Percentiles rank a stretch among this genome's conserved stretches.
Evolutionary conservation across 306 rosid genomes (phyloP).

Genomic region (Fragaria ananassa): DNA sequence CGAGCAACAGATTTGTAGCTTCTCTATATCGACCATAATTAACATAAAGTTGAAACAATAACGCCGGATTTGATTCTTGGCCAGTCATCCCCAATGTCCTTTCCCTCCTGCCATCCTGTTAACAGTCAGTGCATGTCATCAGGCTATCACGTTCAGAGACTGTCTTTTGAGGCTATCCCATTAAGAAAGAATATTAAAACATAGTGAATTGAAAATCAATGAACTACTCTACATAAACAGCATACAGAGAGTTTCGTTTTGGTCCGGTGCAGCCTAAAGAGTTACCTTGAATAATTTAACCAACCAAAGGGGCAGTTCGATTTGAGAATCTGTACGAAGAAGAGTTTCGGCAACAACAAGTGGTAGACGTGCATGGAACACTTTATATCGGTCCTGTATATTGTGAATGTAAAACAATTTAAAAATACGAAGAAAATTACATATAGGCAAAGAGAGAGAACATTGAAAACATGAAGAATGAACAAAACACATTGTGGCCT

Average conservation of each 20-base stretch:
- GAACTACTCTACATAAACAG: not conserved
- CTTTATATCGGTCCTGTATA: conserved; percentile 73
- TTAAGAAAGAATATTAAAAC: not conserved
- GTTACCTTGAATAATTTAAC: conserved; percentile 89
- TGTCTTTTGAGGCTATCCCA: not conserved
- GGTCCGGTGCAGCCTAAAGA: conserved; percentile 17
- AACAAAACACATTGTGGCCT: not conserved
- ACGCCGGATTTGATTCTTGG: conserved; percentile 76
- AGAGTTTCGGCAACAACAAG: conserved; percentile 82
- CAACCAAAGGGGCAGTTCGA: conserved; percentile 92
- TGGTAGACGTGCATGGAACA: conserved; percentile 74
- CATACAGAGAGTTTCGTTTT: not conserved
- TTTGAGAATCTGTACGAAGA: conserved; percentile 71
- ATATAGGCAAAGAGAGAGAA: not conserved
- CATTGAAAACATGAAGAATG: not conserved
- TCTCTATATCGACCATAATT: conserved; percentile 78
- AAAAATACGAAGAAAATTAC: conserved; percentile 10
- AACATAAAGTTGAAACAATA: conserved; percentile 78
- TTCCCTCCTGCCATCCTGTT: conserved; percentile 67
- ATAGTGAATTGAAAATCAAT: not conserved
- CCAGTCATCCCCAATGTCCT: conserved; percentile 77
- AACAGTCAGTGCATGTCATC: conserved; percentile 32
- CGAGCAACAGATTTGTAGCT: conserved; percentile 82
- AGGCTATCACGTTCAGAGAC: not conserved
- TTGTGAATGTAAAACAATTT: conserved; percentile 14